These are phyloP conservation scores for Pugionium dolabratum DNA, from an alignment of 345 rosid genomes.

Conservation along the genomic window DNA sequence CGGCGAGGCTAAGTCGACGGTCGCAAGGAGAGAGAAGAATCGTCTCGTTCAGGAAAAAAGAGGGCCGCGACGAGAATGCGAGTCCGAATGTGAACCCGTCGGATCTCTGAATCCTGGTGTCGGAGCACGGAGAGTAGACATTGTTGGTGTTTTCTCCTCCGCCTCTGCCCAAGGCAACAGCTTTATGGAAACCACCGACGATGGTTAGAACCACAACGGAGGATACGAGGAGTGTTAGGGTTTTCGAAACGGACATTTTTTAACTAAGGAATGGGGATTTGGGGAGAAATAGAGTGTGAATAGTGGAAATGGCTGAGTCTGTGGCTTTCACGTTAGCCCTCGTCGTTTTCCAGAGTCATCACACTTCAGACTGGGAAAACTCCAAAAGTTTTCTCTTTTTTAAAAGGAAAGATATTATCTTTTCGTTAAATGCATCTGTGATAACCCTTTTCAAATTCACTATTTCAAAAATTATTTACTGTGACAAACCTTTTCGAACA, in stretches of 20 bases:
- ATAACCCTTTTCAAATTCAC: too few relatives aligned
- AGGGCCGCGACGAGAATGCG: slow-evolving; percentile 59
- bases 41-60: slow-evolving; percentile 52
- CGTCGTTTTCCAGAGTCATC: slow-evolving; percentile 25
- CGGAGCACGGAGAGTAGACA: slow-evolving; percentile 65
- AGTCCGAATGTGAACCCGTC: slow-evolving; percentile 85
- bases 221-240: slow-evolving; percentile 34
- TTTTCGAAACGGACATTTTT: slow-evolving; percentile 24
- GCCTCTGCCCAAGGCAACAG: background rate
- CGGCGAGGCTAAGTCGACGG: slow-evolving; percentile 58
- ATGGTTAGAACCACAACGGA: slow-evolving; percentile 8
- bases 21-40: slow-evolving; percentile 81
- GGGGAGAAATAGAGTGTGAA: slow-evolving; percentile 13
- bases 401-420: background rate
- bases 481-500: too few relatives aligned
- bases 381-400: slow-evolving; percentile 1
- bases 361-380: slow-evolving; percentile 8
- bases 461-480: too few relatives aligned
- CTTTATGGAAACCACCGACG: background rate
- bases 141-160: slow-evolving; percentile 44
- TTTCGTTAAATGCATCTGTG: background rate
- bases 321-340: slow-evolving; percentile 34
- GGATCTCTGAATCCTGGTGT: slow-evolving; percentile 65
- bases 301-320: background rate
- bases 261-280: background rate